A percentile compares a stretch with the other conserved stretches of the same genome.
These are phyloP conservation scores for Calocera viscosa DNA, from an alignment of 768 basidiomycete species.

Conservation along the genomic window DNA sequence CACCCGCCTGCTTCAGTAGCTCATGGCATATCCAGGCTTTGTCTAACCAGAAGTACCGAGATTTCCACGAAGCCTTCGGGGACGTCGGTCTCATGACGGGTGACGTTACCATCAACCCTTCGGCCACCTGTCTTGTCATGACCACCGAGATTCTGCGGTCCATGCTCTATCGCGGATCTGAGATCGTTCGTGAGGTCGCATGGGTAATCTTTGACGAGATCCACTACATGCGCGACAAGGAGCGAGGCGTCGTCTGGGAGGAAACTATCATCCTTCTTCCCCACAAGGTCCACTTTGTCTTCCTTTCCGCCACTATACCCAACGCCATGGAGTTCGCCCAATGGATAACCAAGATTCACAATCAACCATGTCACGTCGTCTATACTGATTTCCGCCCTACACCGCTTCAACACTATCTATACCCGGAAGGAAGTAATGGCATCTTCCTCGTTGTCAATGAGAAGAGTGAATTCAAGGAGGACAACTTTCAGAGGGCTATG, in stretches of 20 bases:
- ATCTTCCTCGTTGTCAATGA: slow-evolving; percentile 99
- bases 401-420: slow-evolving; percentile 94
- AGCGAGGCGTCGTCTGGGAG: slow-evolving; percentile 99
- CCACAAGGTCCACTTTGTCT: slow-evolving; percentile 91
- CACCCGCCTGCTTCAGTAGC: background rate
- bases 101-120: slow-evolving; percentile 97
- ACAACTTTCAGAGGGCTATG: slow-evolving; percentile 98
- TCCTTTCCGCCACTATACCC: slow-evolving; percentile 96
- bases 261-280: slow-evolving; percentile 96
- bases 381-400: slow-evolving; percentile 99
- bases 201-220: slow-evolving; percentile 99
- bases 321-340: slow-evolving; percentile 99
- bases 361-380: slow-evolving; percentile 97
- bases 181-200: slow-evolving; percentile 99
- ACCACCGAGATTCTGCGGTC: slow-evolving; percentile 99
- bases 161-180: slow-evolving; percentile 96
- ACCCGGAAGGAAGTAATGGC: slow-evolving; percentile 91
- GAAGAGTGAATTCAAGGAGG: slow-evolving; percentile 91
- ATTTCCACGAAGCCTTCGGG: slow-evolving; percentile 92
- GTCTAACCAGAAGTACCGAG: slow-evolving; percentile 97
- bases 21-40: slow-evolving; percentile 52
- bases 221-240: slow-evolving; percentile 99
- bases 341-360: slow-evolving; percentile 95
- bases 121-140: slow-evolving; percentile 96
- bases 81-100: slow-evolving; percentile 99